Conservation (phyloP, 1,284 basidiomycete species). For the Boletus coffeatus region DNA sequence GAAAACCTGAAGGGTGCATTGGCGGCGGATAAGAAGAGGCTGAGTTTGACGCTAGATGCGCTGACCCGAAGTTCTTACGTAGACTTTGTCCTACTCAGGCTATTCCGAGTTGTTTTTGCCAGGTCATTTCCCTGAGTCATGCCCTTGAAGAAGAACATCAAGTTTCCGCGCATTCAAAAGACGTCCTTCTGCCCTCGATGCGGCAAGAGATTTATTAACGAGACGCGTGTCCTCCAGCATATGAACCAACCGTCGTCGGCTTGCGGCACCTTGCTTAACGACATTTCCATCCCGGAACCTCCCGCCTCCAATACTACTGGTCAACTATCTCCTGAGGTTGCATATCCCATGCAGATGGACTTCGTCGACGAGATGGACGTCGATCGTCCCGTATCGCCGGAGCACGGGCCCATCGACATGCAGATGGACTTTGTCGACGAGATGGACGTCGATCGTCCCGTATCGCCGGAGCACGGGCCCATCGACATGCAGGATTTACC, state of each 20-base stretch:
- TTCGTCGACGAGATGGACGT: too few relatives aligned
- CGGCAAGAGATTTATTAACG: not conserved
- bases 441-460: not conserved
- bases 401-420: too few relatives aligned
- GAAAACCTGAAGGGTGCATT: too few relatives aligned
- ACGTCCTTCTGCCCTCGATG: not conserved
- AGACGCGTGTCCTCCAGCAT: not conserved
- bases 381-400: too few relatives aligned
- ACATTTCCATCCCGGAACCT: not conserved
- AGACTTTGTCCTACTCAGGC: too few relatives aligned
- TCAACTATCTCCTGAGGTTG: too few relatives aligned
- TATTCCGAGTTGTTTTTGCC: too few relatives aligned
- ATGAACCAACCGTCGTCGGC: constrained; percentile 3
- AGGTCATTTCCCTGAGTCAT: not conserved
- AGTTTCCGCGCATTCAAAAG: not conserved
- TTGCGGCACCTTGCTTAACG: not conserved
- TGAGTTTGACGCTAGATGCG: too few relatives aligned
- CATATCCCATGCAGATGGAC: not conserved
- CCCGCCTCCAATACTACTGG: too few relatives aligned
- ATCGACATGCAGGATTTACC: not conserved
- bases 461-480: not conserved
- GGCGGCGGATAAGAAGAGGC: too few relatives aligned
- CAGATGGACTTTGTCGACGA: not conserved
- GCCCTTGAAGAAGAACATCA: not conserved
- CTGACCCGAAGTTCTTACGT: too few relatives aligned